Percentiles rank a stretch among this genome's conserved stretches.
These are phyloP conservation scores for Mortierella sp. DNA, from an alignment of 371 early-diverging fungal genomes.

Conservation along the genomic window DNA sequence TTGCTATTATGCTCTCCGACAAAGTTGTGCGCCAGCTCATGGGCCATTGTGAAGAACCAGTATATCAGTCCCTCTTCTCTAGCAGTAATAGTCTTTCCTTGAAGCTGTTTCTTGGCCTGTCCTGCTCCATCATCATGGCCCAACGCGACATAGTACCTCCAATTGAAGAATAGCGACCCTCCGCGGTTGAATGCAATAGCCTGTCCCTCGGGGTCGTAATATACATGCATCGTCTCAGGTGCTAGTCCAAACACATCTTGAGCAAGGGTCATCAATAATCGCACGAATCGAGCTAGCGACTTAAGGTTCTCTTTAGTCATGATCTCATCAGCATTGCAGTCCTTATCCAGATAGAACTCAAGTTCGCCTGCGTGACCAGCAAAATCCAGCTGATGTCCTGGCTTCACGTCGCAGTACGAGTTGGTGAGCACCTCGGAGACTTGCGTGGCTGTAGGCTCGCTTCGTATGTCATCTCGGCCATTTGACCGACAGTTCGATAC, in stretches of 20 bases:
- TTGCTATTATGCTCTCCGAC: constrained; percentile 62
- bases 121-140: constrained; percentile 63
- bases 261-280: constrained; percentile 67
- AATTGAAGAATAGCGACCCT: constrained; percentile 87
- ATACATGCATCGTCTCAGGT: constrained; percentile 75
- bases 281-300: constrained; percentile 67
- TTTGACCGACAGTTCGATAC: constrained; percentile 71
- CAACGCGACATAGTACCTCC: constrained; percentile 80
- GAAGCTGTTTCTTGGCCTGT: constrained; percentile 12
- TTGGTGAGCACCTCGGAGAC: constrained; percentile 43
- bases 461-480: constrained; percentile 48
- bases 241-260: constrained; percentile 75
- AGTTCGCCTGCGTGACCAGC: constrained; percentile 64
- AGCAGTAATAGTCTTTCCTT: constrained; percentile 49
- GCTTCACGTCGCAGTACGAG: constrained; percentile 67
- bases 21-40: constrained; percentile 93
- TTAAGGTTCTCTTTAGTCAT: constrained; percentile 61
- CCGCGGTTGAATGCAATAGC: constrained; percentile 89
- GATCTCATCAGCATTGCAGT: constrained; percentile 57
- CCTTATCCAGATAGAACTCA: constrained; percentile 69
- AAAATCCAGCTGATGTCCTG: constrained; percentile 68
- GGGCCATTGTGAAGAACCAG: constrained; percentile 92
- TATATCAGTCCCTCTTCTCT: constrained; percentile 73
- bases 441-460: constrained; percentile 35
- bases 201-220: constrained; percentile 75